phyloP scores from a whole-genome alignment of 1,139 yeast genomes.

The Meyerozyma guilliermondii region DNA sequence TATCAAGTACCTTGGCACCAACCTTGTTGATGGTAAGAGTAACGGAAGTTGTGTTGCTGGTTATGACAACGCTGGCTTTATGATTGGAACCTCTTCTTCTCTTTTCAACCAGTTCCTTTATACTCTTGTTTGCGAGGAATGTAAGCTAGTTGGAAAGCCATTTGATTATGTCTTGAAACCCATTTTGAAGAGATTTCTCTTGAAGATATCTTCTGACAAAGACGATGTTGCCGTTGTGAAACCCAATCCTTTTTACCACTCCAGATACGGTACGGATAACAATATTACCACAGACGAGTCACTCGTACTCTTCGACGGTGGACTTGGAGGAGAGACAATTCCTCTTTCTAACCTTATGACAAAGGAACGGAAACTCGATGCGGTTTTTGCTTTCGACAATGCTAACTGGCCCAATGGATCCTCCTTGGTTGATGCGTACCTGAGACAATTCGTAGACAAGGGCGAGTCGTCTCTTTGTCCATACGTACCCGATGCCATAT shows the following conservation, averaged over 20 bases:
- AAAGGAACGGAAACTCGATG: constrained; percentile 31
- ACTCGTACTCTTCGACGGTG: constrained; percentile 38
- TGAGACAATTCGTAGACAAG: constrained; percentile 61
- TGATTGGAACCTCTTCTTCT: constrained; percentile 75
- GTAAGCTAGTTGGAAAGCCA: constrained; percentile 24
- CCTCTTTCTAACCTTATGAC: constrained; percentile 34
- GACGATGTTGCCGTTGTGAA: constrained; percentile 36
- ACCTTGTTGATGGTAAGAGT: constrained; percentile 24
- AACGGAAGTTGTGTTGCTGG: constrained; percentile 52
- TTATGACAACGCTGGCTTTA: constrained; percentile 72
- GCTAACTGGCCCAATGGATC: constrained; percentile 41
- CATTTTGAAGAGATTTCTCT: constrained; percentile 40
- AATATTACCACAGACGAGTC: constrained; percentile 27
- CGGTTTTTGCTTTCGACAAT: constrained; percentile 35
- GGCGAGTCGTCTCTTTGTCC: constrained; percentile 73
- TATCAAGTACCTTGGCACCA: constrained; percentile 31
- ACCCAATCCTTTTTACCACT: constrained; percentile 49
- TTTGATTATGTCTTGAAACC: constrained; percentile 45
- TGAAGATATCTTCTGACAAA: constrained; percentile 34
- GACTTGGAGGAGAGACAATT: constrained; percentile 34
- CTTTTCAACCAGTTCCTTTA: constrained; percentile 68
- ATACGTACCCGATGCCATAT: constrained; percentile 70
- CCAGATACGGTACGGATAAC: constrained; percentile 36
- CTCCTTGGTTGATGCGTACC: constrained; percentile 44
- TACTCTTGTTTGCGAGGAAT: constrained; percentile 45